Conservation (phyloP, 75 land plant genomes). For the Larix kaempferi region DNA sequence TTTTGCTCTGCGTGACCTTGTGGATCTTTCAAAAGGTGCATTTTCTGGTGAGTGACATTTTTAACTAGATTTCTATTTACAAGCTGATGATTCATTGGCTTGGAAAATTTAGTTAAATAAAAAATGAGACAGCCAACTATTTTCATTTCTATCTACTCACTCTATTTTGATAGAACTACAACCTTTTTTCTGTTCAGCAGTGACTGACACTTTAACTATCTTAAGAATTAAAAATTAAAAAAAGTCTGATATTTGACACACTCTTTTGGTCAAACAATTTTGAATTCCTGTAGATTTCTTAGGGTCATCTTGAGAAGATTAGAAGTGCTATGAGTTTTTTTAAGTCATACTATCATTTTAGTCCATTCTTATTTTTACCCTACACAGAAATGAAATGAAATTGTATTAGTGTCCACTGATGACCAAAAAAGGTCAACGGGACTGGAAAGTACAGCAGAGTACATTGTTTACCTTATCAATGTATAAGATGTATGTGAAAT, state of each 20-base stretch:
- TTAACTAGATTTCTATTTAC: background rate
- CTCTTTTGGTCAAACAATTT: too few species aligned
- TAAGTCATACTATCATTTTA: too few species aligned
- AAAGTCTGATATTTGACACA: background rate
- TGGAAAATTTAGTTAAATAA: background rate
- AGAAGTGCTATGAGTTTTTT: too few species aligned
- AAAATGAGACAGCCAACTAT: background rate
- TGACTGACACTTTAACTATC: background rate
- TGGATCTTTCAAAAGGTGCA: slow-evolving; percentile 47
- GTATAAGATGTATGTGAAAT: too few species aligned
- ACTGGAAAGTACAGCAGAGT: too few species aligned
- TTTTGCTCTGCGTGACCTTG: slow-evolving; percentile 44
- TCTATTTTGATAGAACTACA: background rate
- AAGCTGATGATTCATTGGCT: background rate
- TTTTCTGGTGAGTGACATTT: slow-evolving; percentile 26
- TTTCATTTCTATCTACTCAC: background rate
- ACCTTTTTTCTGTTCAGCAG: background rate
- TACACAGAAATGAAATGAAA: too few species aligned
- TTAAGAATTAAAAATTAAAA: background rate
- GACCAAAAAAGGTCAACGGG: too few species aligned
- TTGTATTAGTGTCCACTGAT: too few species aligned
- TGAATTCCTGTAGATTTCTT: too few species aligned
- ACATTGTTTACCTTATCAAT: too few species aligned
- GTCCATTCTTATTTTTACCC: too few species aligned
- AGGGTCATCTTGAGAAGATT: too few species aligned